Evolutionary conservation across 2,329 filamentous ascomycete genomes (phyloP), one percentile per base, ranked within the genome.

Genomic region (Pseudocercospora macadamiae): DNA sequence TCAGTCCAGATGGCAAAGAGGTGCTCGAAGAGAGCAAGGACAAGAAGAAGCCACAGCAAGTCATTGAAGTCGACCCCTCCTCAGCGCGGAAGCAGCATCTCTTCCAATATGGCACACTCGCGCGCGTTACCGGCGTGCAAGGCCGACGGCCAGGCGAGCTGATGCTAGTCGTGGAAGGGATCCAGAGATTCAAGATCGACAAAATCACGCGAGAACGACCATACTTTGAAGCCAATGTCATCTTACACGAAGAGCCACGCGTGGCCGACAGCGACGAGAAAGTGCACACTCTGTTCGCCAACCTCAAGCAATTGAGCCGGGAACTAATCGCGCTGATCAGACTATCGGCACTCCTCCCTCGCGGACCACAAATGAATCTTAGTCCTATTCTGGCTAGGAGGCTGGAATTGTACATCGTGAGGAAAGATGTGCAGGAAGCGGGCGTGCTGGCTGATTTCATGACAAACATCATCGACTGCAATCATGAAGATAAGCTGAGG

Each of bases 401-500:
- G 53, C 84, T 99, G 42, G 93, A 97, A 70, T 78, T 93, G 54
- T 95, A 91, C 74, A 96, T 99, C 64, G 83, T 87, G 28, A 87
- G 89, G 73, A 96, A 95, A 72, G 87, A 91, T 59, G 74, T 95
- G 51, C 81, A 85, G 39, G 92, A 97, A 66, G 93, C 93, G 1
- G 93, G 93, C 2, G 79, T 86, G 7, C 82, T 99, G 8, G 93
- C 95, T 5, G 95, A 99, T 73, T 97, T 97, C 73, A 97, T 99
- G 91, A 89, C 91, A 36, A 96, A 96, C 71, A 84, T 97, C 21
- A 85, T 96, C 2, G 91, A 96, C 63, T 88, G 89, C 51, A 89
- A 86, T 8, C 89, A 96, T 64, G 91, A 96, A 73, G 95, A 99
- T 72, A 97, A 96, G 75, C 82, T 99, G 54, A 86, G 90, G 56